Percentiles rank a stretch among this genome's conserved stretches.
These are phyloP conservation scores for Penicillium arizonense DNA, from an alignment of 495 filamentous ascomycete species.

Conservation along the genomic window DNA sequence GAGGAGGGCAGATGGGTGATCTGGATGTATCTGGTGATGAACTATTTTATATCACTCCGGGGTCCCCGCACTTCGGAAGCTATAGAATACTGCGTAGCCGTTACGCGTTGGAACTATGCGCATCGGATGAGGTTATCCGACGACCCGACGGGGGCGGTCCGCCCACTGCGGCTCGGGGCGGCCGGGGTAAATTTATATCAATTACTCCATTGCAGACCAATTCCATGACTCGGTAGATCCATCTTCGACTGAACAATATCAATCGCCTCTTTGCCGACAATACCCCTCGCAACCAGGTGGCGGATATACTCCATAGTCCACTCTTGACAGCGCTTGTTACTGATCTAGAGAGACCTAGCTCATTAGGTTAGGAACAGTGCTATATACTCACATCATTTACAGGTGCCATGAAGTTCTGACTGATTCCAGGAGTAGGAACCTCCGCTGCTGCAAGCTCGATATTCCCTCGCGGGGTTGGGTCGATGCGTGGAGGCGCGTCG, in stretches of 20 bases:
- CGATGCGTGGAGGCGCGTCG: conserved; percentile 7
- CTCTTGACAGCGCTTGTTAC: conserved; percentile 35
- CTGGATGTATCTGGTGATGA: not conserved
- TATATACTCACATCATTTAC: conserved; percentile 29
- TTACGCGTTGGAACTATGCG: not conserved
- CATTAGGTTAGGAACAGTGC: not conserved
- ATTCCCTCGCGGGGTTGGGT: conserved; percentile 21
- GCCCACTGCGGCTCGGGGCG: conserved; percentile 1
- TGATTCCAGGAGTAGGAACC: conserved; percentile 28
- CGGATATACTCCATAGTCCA: conserved; percentile 39
- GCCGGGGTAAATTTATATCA: not conserved
- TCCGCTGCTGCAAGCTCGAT: conserved; percentile 28
- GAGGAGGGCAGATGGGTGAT: not conserved
- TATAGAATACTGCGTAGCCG: not conserved
- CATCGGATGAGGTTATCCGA: not conserved
- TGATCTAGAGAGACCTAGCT: conserved; percentile 13
- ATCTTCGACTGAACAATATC: conserved; percentile 30
- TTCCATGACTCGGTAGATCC: conserved; percentile 30
- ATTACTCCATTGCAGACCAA: conserved; percentile 13
- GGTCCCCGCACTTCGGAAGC: conserved; percentile 9
- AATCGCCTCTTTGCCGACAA: conserved; percentile 25
- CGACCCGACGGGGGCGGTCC: conserved; percentile 2
- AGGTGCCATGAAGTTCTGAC: conserved; percentile 34
- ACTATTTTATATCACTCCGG: conserved; percentile 3
- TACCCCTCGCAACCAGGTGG: conserved; percentile 20